phyloP scores from a whole-genome alignment of 768 basidiomycete genomes.

The Saitozyma podzolica region DNA sequence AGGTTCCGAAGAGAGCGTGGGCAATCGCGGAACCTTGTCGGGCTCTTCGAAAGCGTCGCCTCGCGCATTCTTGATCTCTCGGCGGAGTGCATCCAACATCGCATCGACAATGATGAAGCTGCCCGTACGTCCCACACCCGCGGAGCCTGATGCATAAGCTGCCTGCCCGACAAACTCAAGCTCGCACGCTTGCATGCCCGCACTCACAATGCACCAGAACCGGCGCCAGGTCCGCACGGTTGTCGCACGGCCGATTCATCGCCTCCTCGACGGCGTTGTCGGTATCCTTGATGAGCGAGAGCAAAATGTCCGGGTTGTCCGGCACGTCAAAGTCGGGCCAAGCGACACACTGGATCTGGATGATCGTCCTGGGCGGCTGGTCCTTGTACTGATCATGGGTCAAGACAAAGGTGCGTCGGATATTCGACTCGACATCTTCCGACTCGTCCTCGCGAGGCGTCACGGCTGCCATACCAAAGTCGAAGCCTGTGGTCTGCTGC shows the following conservation, averaged over 20 bases:
- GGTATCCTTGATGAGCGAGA: conserved; percentile 74
- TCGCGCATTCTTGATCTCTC: conserved; percentile 20
- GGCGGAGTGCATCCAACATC: conserved; percentile 40
- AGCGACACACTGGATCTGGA: conserved; percentile 86
- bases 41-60: not conserved
- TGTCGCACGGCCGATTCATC: not conserved
- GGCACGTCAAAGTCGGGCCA: conserved; percentile 99
- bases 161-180: not conserved
- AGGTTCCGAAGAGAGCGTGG: not conserved
- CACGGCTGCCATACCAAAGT: conserved; percentile 52
- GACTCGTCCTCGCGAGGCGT: conserved; percentile 12
- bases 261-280: conserved; percentile 52
- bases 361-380: conserved; percentile 65
- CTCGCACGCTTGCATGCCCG: not conserved
- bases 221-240: conserved; percentile 29
- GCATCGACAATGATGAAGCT: conserved; percentile 77
- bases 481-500: conserved; percentile 54
- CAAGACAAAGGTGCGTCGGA: conserved; percentile 63
- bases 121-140: conserved; percentile 92
- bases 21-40: not conserved
- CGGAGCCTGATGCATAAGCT: conserved; percentile 60
- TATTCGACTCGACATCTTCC: conserved; percentile 29
- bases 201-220: conserved; percentile 51
- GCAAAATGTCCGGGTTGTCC: conserved; percentile 70
- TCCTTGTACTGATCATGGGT: conserved; percentile 64